Conservation (phyloP, 176 grass and related monocot genomes). For the Carex cristatella region DNA sequence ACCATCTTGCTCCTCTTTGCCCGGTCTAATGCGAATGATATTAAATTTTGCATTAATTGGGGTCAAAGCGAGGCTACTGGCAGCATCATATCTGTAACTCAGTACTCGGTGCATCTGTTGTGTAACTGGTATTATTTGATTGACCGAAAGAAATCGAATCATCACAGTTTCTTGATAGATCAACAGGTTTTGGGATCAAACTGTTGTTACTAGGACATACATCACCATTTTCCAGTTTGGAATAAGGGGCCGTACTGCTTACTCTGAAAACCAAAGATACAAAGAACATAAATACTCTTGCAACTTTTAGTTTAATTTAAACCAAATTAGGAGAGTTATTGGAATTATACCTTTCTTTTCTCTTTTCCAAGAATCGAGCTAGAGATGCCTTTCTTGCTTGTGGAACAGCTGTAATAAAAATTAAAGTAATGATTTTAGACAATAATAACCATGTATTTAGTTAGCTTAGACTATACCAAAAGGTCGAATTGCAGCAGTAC, state of each 20-base stretch:
- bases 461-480: neutral
- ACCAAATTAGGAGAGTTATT: neutral
- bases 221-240: slow-evolving; percentile 50
- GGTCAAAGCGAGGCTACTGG: slow-evolving; percentile 39
- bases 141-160: slow-evolving; percentile 48
- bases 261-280: slow-evolving; percentile 42
- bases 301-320: neutral
- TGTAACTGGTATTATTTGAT: slow-evolving; percentile 47
- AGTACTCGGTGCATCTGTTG: slow-evolving; percentile 38
- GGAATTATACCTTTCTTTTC: slow-evolving; percentile 73
- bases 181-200: slow-evolving; percentile 44
- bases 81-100: slow-evolving; percentile 60
- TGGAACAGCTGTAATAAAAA: slow-evolving; percentile 61
- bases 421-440: neutral
- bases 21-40: slow-evolving; percentile 27
- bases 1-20: slow-evolving; percentile 32
- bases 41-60: slow-evolving; percentile 28
- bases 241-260: slow-evolving; percentile 42
- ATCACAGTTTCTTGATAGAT: slow-evolving; percentile 46
- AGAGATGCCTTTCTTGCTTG: slow-evolving; percentile 89
- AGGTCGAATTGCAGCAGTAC: neutral
- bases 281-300: neutral
- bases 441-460: neutral
- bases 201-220: slow-evolving; percentile 36
- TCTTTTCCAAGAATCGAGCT: slow-evolving; percentile 78